Conservation (phyloP, 164 flowering plant genomes). For the Tetracentron sinense region DNA sequence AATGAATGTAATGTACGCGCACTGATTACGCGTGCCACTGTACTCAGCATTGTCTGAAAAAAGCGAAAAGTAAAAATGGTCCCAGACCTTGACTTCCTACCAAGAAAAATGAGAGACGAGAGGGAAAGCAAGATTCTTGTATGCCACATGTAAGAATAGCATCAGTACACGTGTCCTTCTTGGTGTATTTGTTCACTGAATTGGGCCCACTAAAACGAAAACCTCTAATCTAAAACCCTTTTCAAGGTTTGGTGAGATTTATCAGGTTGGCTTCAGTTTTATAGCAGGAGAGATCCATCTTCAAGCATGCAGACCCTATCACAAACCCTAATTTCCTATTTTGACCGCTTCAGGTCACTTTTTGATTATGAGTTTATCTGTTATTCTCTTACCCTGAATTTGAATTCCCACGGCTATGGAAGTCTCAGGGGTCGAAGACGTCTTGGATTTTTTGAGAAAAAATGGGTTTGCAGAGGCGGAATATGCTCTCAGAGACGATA, state of each 20-base stretch:
- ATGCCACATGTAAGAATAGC: too few relatives aligned
- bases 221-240: slow-evolving; percentile 6
- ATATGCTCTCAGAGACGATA: slow-evolving; percentile 60
- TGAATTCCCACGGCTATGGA: slow-evolving; percentile 23
- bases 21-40: too few relatives aligned
- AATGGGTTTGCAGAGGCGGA: slow-evolving; percentile 66
- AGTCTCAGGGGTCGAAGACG: slow-evolving; percentile 44
- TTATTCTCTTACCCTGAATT: slow-evolving; percentile 3
- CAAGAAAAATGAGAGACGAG: too few relatives aligned
- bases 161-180: too few relatives aligned
- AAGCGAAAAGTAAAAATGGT: too few relatives aligned
- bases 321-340: not conserved
- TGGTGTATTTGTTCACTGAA: too few relatives aligned
- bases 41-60: too few relatives aligned
- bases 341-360: not conserved
- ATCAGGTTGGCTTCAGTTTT: slow-evolving; percentile 10
- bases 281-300: slow-evolving; percentile 11
- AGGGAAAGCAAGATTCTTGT: too few relatives aligned
- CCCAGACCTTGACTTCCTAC: too few relatives aligned
- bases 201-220: slow-evolving; percentile 5
- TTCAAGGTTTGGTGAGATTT: slow-evolving; percentile 33
- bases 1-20: too few relatives aligned
- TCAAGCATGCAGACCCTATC: slow-evolving; percentile 18
- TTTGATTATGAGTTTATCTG: slow-evolving; percentile 7
- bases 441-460: slow-evolving; percentile 59